A percentile compares a stretch with the other conserved stretches of the same genome.
These are phyloP conservation scores for Malassezia japonica DNA, from an alignment of 1,284 basidiomycete genomes.

Conservation along the genomic window DNA sequence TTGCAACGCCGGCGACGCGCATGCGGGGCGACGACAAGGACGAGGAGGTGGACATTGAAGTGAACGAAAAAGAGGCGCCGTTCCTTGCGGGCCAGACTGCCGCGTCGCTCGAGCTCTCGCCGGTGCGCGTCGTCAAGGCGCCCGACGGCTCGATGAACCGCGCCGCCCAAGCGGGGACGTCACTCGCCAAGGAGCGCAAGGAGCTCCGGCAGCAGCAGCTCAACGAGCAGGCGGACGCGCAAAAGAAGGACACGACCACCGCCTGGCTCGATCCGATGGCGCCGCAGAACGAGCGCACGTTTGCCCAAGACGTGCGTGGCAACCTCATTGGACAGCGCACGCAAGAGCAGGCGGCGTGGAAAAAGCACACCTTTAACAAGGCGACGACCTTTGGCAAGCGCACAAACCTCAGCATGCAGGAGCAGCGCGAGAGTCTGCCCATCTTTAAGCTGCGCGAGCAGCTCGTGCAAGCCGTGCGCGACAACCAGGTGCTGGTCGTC, in stretches of 20 bases:
- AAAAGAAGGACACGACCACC: slow-evolving; percentile 81
- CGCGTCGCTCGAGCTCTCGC: slow-evolving; percentile 84
- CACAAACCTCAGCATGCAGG: slow-evolving; percentile 79
- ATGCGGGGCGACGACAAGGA: slow-evolving; percentile 30
- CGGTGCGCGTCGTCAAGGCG: slow-evolving; percentile 78
- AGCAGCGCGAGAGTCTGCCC: slow-evolving; percentile 79
- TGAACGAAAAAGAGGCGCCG: slow-evolving; percentile 89
- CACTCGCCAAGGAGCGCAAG: slow-evolving; percentile 84
- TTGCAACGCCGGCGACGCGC: slow-evolving; percentile 30
- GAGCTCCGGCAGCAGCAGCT: slow-evolving; percentile 88
- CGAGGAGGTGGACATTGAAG: slow-evolving; percentile 83
- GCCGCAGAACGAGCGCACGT: slow-evolving; percentile 69
- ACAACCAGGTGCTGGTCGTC: slow-evolving; percentile 89
- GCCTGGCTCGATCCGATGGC: slow-evolving; percentile 99
- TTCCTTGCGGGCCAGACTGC: slow-evolving; percentile 95
- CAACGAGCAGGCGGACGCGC: slow-evolving; percentile 86
- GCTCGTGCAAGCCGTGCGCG: slow-evolving; percentile 77
- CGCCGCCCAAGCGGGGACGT: slow-evolving; percentile 83
- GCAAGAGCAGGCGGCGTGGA: slow-evolving; percentile 78
- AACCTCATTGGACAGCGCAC: slow-evolving; percentile 72
- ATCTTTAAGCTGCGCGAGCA: slow-evolving; percentile 93
- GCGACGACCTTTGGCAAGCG: slow-evolving; percentile 92
- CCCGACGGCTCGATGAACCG: slow-evolving; percentile 63
- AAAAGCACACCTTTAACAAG: slow-evolving; percentile 85
- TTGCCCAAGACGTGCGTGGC: slow-evolving; percentile 85